phyloP scores from a whole-genome alignment of 2,329 filamentous ascomycete species.

The Nothophaeocryptopus gaeumannii region DNA sequence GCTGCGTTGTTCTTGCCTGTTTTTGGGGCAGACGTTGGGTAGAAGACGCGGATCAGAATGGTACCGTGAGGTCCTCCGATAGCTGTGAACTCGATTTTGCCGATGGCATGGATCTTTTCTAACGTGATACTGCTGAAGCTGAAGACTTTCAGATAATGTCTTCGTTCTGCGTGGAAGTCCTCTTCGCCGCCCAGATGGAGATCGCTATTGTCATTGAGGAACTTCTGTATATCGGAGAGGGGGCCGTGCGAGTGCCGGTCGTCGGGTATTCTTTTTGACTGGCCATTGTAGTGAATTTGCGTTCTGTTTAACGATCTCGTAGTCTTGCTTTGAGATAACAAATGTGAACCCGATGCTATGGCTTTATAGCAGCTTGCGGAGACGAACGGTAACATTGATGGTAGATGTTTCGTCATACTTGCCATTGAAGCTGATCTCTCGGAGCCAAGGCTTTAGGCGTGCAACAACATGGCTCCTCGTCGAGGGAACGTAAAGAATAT shows the following conservation, averaged over 20 bases:
- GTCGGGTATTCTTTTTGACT: background rate
- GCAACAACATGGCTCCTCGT: too few relatives aligned
- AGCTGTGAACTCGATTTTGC: slow-evolving; percentile 34
- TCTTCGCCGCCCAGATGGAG: slow-evolving; percentile 28
- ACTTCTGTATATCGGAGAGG: slow-evolving; percentile 17
- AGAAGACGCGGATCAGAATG: slow-evolving; percentile 37
- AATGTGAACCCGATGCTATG: too few relatives aligned
- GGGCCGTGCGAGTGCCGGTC: slow-evolving; percentile 11
- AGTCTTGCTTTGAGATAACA: too few relatives aligned
- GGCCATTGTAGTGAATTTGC: too few relatives aligned
- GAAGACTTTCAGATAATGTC: slow-evolving; percentile 32
- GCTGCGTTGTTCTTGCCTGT: slow-evolving; percentile 27
- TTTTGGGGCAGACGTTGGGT: slow-evolving; percentile 24
- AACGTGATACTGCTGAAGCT: slow-evolving; percentile 31
- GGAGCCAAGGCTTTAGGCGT: too few relatives aligned
- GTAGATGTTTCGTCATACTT: too few relatives aligned
- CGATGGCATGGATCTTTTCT: slow-evolving; percentile 29
- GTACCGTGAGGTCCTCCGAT: slow-evolving; percentile 36
- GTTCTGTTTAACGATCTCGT: too few relatives aligned
- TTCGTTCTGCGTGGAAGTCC: slow-evolving; percentile 28
- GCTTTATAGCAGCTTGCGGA: too few relatives aligned
- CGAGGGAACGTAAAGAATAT: too few relatives aligned
- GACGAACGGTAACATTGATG: too few relatives aligned
- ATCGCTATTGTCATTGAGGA: slow-evolving; percentile 23
- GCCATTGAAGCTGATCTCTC: too few relatives aligned